phyloP scores from a whole-genome alignment of 1,284 basidiomycete genomes.

The Mycosarcoma maydis region DNA sequence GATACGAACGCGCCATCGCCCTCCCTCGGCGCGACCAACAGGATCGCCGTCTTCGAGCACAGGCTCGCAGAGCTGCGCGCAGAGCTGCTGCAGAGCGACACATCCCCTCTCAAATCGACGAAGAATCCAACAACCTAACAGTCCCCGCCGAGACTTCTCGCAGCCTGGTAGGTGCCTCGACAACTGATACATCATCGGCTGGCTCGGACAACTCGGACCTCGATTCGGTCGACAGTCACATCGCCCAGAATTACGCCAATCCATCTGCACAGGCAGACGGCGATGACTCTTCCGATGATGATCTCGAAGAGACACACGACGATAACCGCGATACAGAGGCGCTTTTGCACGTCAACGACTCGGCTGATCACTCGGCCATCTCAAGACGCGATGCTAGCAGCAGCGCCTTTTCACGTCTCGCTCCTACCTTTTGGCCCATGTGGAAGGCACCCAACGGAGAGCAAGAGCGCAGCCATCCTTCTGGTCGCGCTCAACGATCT shows the following conservation, averaged over 20 bases:
- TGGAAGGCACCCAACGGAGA: slow-evolving; percentile 56
- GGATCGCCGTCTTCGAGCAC: slow-evolving; percentile 21
- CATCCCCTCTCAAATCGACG: slow-evolving; percentile 2
- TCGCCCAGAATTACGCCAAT: slow-evolving; percentile 59
- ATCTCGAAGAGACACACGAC: slow-evolving; percentile 10
- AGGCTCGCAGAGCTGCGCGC: slow-evolving; percentile 32
- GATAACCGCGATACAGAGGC: slow-evolving; percentile 26
- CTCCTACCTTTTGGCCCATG: slow-evolving; percentile 61
- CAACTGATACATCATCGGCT: slow-evolving; percentile 49
- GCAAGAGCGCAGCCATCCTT: neutral
- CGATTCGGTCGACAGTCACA: slow-evolving; percentile 62
- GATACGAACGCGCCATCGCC: slow-evolving; percentile 71
- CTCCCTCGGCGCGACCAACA: slow-evolving; percentile 28
- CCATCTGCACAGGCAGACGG: neutral
- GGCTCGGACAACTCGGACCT: slow-evolving; percentile 59
- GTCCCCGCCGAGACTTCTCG: slow-evolving; percentile 18
- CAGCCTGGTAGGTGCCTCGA: slow-evolving; percentile 2
- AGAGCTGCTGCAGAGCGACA: slow-evolving; percentile 25
- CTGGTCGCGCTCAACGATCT: neutral
- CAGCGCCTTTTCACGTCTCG: slow-evolving; percentile 57
- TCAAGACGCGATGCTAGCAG: slow-evolving; percentile 45
- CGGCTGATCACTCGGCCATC: slow-evolving; percentile 4
- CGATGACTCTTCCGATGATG: slow-evolving; percentile 27
- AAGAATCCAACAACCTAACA: slow-evolving; percentile 6
- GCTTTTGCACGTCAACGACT: slow-evolving; percentile 4